phyloP scores from a whole-genome alignment of 2,329 filamentous ascomycete species.

The Colletotrichum lentis region DNA sequence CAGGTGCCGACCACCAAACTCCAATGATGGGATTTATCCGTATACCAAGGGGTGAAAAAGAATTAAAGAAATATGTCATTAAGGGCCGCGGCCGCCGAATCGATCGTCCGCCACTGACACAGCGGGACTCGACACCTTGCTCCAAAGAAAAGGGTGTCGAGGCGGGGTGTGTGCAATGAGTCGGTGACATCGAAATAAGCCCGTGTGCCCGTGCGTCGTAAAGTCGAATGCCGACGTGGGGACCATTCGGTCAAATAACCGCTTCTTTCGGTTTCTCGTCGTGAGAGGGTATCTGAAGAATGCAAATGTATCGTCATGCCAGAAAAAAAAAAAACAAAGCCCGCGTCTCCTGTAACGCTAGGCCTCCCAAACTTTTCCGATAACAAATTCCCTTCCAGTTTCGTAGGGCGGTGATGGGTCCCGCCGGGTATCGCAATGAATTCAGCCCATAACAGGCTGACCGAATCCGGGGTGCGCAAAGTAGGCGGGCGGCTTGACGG shows the following conservation, averaged over 20 bases:
- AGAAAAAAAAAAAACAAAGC: slow-evolving; percentile 36
- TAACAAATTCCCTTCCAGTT: slow-evolving; percentile 32
- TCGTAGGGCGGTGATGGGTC: slow-evolving; percentile 1
- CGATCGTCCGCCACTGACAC: neutral
- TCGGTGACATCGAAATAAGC: neutral
- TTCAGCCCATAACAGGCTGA: slow-evolving; percentile 64
- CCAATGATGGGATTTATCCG: slow-evolving; percentile 40
- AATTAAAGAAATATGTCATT: slow-evolving; percentile 41
- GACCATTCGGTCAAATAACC: slow-evolving; percentile 35
- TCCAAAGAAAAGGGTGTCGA: too few species aligned
- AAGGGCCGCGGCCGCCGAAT: slow-evolving; percentile 22
- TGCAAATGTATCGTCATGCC: slow-evolving; percentile 40
- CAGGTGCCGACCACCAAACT: slow-evolving; percentile 31
- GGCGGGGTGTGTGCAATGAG: neutral
- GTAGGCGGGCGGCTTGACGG: slow-evolving; percentile 57
- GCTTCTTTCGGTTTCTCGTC: slow-evolving; percentile 39
- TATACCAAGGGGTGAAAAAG: slow-evolving; percentile 38
- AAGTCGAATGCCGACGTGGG: slow-evolving; percentile 30
- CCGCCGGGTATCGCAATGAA: neutral
- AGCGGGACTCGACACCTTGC: neutral
- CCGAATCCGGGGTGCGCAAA: slow-evolving; percentile 59
- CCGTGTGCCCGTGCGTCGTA: slow-evolving; percentile 34
- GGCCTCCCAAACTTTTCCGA: slow-evolving; percentile 38
- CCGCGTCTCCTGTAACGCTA: slow-evolving; percentile 35
- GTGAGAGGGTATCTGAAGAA: slow-evolving; percentile 40